A percentile compares a stretch with the other conserved stretches of the same genome.
Conservation (phyloP, 148 eudicot species). For the Amaranthus hypochondriacus region DNA sequence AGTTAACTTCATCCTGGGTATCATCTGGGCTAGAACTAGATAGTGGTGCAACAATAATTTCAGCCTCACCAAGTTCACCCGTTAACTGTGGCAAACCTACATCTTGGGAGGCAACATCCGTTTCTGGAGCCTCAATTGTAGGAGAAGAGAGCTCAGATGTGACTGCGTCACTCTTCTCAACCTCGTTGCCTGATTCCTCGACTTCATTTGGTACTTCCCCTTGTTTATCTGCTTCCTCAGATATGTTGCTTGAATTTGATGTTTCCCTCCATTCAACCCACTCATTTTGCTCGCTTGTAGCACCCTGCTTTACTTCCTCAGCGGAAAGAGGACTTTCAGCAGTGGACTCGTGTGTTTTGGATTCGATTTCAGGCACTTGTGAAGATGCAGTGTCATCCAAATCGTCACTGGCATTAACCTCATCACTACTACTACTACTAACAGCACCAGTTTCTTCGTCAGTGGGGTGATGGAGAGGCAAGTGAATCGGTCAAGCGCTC, state of each 20-base stretch:
- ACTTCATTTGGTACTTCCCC: conserved; percentile 34
- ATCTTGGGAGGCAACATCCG: background rate
- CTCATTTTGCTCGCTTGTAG: conserved; percentile 45
- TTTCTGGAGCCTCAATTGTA: conserved; percentile 8
- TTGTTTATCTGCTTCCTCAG: conserved; percentile 28
- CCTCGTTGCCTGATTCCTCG: conserved; percentile 17
- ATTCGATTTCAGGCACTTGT: conserved; percentile 27
- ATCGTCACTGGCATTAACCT: conserved; percentile 27
- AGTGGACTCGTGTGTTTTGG: conserved; percentile 12
- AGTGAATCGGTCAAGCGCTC: conserved; percentile 38
- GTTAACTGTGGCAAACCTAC: background rate
- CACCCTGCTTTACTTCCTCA: conserved; percentile 25
- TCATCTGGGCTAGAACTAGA: conserved; percentile 10
- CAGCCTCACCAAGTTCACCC: background rate
- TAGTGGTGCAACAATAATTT: conserved; percentile 1
- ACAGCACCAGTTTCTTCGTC: conserved; percentile 25
- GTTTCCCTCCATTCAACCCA: conserved; percentile 90
- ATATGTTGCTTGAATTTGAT: conserved; percentile 33
- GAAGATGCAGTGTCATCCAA: conserved; percentile 37
- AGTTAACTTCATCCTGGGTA: conserved; percentile 17
- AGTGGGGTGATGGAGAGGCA: conserved; percentile 46
- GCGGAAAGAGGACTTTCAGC: conserved; percentile 18
- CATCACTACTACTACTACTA: conserved; percentile 28
- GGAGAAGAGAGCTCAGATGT: conserved; percentile 25
- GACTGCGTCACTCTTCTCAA: conserved; percentile 18